Conservation (phyloP, 1,284 basidiomycete species). For the Cutaneotrichosporon spelunceum region DNA sequence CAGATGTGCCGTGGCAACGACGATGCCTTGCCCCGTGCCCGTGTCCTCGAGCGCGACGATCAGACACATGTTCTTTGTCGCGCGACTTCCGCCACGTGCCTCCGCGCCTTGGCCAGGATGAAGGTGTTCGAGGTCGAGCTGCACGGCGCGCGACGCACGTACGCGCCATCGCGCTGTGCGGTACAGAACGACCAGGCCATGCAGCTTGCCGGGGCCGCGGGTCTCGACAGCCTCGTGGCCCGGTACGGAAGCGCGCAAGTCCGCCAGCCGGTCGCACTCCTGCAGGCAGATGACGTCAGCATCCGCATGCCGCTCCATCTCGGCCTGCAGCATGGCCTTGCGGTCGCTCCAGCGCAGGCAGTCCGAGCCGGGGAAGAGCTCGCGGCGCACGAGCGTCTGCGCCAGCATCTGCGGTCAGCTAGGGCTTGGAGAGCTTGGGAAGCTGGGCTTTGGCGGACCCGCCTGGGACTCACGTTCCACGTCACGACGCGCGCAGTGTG, state of each 20-base stretch:
- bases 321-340: constrained; percentile 68
- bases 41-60: constrained; percentile 64
- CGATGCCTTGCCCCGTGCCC: constrained; percentile 53
- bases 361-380: constrained; percentile 73
- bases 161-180: constrained; percentile 58
- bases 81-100: constrained; percentile 61
- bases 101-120: constrained; percentile 8
- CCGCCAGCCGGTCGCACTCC: constrained; percentile 62
- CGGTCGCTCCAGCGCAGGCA: constrained; percentile 71
- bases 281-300: constrained; percentile 77
- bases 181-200: constrained; percentile 78
- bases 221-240: constrained; percentile 58
- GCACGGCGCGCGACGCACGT: constrained; percentile 33
- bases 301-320: constrained; percentile 60
- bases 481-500: constrained; percentile 67
- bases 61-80: constrained; percentile 77
- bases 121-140: constrained; percentile 21
- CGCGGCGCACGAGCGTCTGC: constrained; percentile 54
- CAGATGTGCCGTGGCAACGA: constrained; percentile 65
- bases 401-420: constrained; percentile 50
- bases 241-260: constrained; percentile 60
- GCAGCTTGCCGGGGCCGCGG: constrained; percentile 67
- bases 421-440: neutral
- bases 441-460: no score
- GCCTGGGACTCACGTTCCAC: constrained; percentile 54